Evolutionary conservation across 129 eudicot species (phyloP).

Genomic region (Helianthus tuberosus): DNA sequence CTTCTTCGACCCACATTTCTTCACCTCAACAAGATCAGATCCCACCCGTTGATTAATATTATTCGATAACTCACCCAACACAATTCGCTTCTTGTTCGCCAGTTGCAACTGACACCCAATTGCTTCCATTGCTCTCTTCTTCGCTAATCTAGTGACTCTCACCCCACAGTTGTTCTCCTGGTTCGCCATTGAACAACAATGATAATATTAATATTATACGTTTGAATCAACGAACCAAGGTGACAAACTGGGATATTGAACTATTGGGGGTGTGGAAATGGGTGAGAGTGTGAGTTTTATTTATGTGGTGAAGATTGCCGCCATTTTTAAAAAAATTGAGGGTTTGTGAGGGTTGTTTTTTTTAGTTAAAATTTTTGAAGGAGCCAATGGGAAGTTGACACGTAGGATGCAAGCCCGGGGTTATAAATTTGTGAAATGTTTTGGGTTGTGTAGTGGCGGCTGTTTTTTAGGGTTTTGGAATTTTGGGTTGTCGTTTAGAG

Average conservation of each 20-base stretch:
- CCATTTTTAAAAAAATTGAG: slow-evolving; percentile 36
- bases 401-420: background rate
- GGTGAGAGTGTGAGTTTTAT: background rate
- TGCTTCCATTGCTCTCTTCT: slow-evolving; percentile 58
- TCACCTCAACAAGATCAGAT: slow-evolving; percentile 13
- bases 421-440: slow-evolving; percentile 18
- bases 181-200: slow-evolving; percentile 56
- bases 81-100: slow-evolving; percentile 67
- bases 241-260: slow-evolving; percentile 13
- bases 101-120: slow-evolving; percentile 31
- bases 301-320: slow-evolving; percentile 43
- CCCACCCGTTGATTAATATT: slow-evolving; percentile 1
- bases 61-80: slow-evolving; percentile 66
- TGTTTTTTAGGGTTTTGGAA: background rate
- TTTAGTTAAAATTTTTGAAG: slow-evolving; percentile 24
- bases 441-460: slow-evolving; percentile 21
- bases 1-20: slow-evolving; percentile 26
- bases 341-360: background rate
- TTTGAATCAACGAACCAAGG: slow-evolving; percentile 20
- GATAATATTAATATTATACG: too few relatives aligned
- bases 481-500: too few relatives aligned
- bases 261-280: slow-evolving; percentile 8
- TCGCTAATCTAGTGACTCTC: slow-evolving; percentile 64
- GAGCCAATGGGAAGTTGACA: slow-evolving; percentile 23
- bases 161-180: slow-evolving; percentile 49